phyloP scores from a whole-genome alignment of 2,329 filamentous ascomycete species.

The Aspergillus floridensis region DNA sequence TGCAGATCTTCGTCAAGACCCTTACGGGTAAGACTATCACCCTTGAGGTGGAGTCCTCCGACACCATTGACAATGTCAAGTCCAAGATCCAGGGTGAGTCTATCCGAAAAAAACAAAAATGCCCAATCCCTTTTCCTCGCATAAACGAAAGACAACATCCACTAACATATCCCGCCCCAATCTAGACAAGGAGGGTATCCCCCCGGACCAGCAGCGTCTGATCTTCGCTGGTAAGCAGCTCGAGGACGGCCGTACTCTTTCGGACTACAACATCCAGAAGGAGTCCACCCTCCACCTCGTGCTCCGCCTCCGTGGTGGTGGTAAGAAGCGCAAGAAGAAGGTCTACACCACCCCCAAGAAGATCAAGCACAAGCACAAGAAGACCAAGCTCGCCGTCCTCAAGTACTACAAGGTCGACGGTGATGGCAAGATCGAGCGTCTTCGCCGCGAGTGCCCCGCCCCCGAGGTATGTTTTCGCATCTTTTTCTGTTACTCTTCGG shows the following conservation, averaged over 20 bases:
- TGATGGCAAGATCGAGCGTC: constrained; percentile 99
- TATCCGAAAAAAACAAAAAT: no score
- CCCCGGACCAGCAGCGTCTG: constrained; percentile 97
- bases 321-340: constrained; percentile 99
- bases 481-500: neutral
- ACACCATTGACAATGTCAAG: constrained; percentile 99
- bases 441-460: constrained; percentile 93
- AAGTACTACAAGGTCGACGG: constrained; percentile 99
- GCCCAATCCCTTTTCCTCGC: neutral
- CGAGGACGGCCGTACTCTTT: constrained; percentile 97
- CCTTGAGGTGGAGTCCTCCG: constrained; percentile 99
- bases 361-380: constrained; percentile 99
- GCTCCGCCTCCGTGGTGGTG: constrained; percentile 95
- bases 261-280: constrained; percentile 99
- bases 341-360: constrained; percentile 99
- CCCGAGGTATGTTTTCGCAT: constrained; percentile 66
- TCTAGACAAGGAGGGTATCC: constrained; percentile 98
- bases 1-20: constrained; percentile 60
- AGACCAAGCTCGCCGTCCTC: constrained; percentile 99
- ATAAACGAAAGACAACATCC: no score
- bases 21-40: constrained; percentile 99
- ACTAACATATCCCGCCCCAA: neutral
- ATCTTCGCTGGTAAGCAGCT: constrained; percentile 99
- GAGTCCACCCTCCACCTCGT: constrained; percentile 98
- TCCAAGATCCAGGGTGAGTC: constrained; percentile 76